Evolutionary conservation across 1,284 basidiomycete species (phyloP), one percentile per base, ranked within the genome.

Genomic region (Chiua sp.): DNA sequence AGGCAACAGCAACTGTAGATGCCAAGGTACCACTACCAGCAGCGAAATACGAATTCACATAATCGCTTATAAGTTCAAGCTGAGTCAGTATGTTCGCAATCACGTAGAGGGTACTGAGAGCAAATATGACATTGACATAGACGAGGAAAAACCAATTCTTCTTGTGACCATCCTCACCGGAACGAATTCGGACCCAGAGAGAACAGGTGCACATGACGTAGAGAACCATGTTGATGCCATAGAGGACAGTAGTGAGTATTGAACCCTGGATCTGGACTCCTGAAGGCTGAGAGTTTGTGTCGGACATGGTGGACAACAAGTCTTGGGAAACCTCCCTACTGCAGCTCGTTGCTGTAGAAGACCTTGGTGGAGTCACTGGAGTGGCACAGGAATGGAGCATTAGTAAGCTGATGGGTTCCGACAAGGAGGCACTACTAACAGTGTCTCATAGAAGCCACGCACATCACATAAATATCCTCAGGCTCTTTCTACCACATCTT

Each of bases 71-170:
- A 62, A 74, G 79, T 47, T 68, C 67, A 16, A 72, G 59, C 48
- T 78, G 69, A 26, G 68, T 72, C 54, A 76, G 54, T 1, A 65
- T 49, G 32, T 72, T 71, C 61, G 60, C 33, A 4, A 56, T 65
- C 30, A 74, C 60, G 51, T 74, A 71, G 55, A 79, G 51, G 7
- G 75, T 75, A 7, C 68, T 75, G 51, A 75, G 50, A 18, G 56
- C 62, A 53, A 79, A 76, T 28, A 79, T 18, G 48, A 71, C 22
- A 32, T 63, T 61, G 54, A 77, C 69, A 59, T 74, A 77, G 56
- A 61, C 8, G 32, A 78, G 59, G 62, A 75, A 68, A 42, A 68
- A 68, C 55, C 64, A 65, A 23, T 66, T 56, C 20, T 59, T 68
- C 48, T 53, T 73, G 8, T 23, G 44, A 23, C 52, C 28, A 10